Evolutionary conservation across 1,284 basidiomycete genomes (phyloP).

Genomic region (Sanghuangporus weigelae): DNA sequence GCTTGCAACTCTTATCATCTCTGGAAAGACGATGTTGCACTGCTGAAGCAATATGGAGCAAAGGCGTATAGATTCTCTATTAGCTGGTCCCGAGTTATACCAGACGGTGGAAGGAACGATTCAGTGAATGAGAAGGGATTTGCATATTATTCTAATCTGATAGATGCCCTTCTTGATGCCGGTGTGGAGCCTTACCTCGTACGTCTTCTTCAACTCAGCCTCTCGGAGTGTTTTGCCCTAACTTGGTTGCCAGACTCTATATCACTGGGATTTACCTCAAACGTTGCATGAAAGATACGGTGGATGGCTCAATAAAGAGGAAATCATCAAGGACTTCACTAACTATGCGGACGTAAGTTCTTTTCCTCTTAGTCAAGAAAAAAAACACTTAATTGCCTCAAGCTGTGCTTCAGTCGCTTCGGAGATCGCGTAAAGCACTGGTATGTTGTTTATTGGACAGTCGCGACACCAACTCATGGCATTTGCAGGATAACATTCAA

Average conservation of each 20-base stretch:
- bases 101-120: slow-evolving; percentile 61
- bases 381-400: not conserved
- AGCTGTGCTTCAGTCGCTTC: slow-evolving; percentile 66
- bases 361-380: slow-evolving; percentile 3
- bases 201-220: slow-evolving; percentile 24
- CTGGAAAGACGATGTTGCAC: slow-evolving; percentile 64
- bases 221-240: not conserved
- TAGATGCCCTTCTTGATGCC: slow-evolving; percentile 56
- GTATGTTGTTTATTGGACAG: slow-evolving; percentile 30
- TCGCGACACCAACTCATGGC: not conserved
- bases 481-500: slow-evolving; percentile 57
- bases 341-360: slow-evolving; percentile 52
- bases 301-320: slow-evolving; percentile 64
- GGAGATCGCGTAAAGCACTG: slow-evolving; percentile 75
- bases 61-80: slow-evolving; percentile 65
- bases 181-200: slow-evolving; percentile 69
- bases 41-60: slow-evolving; percentile 55
- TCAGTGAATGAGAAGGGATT: slow-evolving; percentile 64
- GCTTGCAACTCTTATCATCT: slow-evolving; percentile 67
- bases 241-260: slow-evolving; percentile 47
- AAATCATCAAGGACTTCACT: slow-evolving; percentile 57
- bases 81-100: slow-evolving; percentile 71
- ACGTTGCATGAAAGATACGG: slow-evolving; percentile 65
- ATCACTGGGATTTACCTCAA: slow-evolving; percentile 78
- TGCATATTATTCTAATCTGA: slow-evolving; percentile 58